A percentile compares a stretch with the other conserved stretches of the same genome.
Evolutionary conservation across 208 protist species (phyloP).

Genomic region (Blastocrithidia nonstop): DNA sequence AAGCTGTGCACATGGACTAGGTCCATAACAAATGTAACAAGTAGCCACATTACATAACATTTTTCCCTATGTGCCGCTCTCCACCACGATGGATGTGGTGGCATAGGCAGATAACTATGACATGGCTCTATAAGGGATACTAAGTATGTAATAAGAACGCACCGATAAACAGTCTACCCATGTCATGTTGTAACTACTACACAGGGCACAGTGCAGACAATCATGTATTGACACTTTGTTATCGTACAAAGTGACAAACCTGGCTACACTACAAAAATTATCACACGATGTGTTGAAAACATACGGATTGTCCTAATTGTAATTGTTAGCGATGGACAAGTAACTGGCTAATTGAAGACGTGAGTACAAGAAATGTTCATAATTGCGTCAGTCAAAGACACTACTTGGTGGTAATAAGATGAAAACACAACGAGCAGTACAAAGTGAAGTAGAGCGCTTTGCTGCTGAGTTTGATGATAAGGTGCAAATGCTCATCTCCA

Average conservation of each 20-base stretch:
- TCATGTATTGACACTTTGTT: slow-evolving; percentile 30
- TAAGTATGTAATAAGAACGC: slow-evolving; percentile 46
- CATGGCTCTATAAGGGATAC: slow-evolving; percentile 22
- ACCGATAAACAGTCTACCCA: slow-evolving; percentile 26
- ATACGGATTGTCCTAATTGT: slow-evolving; percentile 40
- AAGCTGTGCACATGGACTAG: slow-evolving; percentile 18
- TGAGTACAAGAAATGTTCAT: no score
- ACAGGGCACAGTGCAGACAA: slow-evolving; percentile 22
- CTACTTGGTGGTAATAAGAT: no score
- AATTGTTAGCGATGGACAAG: slow-evolving; percentile 43
- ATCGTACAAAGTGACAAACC: slow-evolving; percentile 33
- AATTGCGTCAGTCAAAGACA: no score
- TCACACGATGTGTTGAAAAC: slow-evolving; percentile 29
- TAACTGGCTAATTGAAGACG: slow-evolving; percentile 32
- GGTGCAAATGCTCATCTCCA: slow-evolving; percentile 16
- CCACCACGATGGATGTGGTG: slow-evolving; percentile 40
- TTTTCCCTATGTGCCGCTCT: slow-evolving; percentile 44
- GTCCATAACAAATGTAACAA: slow-evolving; percentile 22
- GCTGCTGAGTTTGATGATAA: slow-evolving; percentile 42
- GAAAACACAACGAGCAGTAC: slow-evolving; percentile 8
- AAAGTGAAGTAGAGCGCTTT: slow-evolving; percentile 5
- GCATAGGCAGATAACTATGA: slow-evolving; percentile 29
- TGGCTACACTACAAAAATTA: slow-evolving; percentile 31
- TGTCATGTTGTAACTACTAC: slow-evolving; percentile 48
- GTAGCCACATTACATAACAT: slow-evolving; percentile 40